Evolutionary conservation across 352 stramenopile species (phyloP), one percentile per base, ranked within the genome.

Genomic region (Pythium pyrilobum): DNA sequence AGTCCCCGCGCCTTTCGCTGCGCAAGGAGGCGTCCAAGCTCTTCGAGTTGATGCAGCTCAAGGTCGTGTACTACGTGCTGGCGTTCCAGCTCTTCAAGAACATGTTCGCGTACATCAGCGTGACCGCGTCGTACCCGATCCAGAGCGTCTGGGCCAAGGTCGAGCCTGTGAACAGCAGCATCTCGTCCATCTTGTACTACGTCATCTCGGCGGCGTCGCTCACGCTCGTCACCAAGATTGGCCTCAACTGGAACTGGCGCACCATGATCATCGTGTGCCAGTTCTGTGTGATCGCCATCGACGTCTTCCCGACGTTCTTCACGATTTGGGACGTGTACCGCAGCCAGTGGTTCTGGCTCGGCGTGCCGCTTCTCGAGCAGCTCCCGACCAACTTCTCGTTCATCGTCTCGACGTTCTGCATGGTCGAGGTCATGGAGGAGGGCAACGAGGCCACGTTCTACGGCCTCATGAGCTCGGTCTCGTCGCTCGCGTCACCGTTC

Each of bases 401-500:
- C 46, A 63, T 66, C 36, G 54, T 69, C 1, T 59, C 57, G 37
- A 66, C 56, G 29, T 70, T 63, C 37, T 51, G 46, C 20, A 66
- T 60, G 31, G 45, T 74, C 16, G 66, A 74, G 29, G 28, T 74
- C 27, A 47, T 57, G 18, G 57, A 71, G 31, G 44, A 52, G 5
- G 62, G 62, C 50, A 67, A 58, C 44, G 66, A 74, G 36, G 66
- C 58, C 11, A 56, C 66, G 4, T 60, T 69, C 49, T 74, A 71
- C 42, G 66, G 66, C 20, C 52, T 74, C n/a, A 48, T 70, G 18
- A 56, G 46, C 28, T 62, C 62, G 2, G 62, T 71, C n/a, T 62
- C 46, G 16, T 62, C 59, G 18, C 43, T 74, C 12, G 62, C 62
- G 2, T 56, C 47, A 28, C 66, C 66, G 1, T 69, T 74, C 36